Evolutionary conservation across 2,329 filamentous ascomycete species (phyloP), one percentile per base, ranked within the genome.

Genomic region (Proliferodiscus dingleyae): DNA sequence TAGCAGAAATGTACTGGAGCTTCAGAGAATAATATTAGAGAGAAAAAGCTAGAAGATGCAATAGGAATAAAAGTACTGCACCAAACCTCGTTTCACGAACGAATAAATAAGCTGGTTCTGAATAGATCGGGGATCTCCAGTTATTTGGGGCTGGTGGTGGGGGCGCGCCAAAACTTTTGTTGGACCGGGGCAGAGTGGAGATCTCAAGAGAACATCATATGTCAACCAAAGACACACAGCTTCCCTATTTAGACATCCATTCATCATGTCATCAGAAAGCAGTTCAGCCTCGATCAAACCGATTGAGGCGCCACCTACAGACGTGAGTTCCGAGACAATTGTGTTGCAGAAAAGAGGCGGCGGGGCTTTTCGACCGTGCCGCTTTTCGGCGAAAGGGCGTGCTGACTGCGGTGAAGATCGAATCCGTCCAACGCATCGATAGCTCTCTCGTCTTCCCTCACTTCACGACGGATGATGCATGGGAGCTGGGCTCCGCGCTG

Each of bases 401-500:
- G 11, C 41, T 45, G 19, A 40, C 39, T 16, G 26, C 26, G 13
- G 26, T 28, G 26, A 21, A 64, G 62, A 60, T 64, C 42, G 61
- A 59, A 47, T 50, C 58, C 11, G 62, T 64, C 33, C 46, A 56
- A 8, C 50, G 48, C 22, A 59, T 60, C 19, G 62, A 64, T 19
- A 51, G 52, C 34, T 61, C 61, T 11, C 51, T 64, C 15, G 46
- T 58, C 19, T 58, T 62, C 43, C 52, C 59, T 26, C 58, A 59
- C 52, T 87, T 87, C 66, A 85, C 81, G 2, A 69, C 73, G 44
- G 67, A 74, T 19, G 81, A 84, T 56, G 83, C 83, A 41, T 84
- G 78, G 71, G 71, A 75, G 26, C 74, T 87, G 3, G 83, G 83
- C 47, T 74, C 75, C 52, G 74, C 81, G 16, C 73, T 87, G 21